Base-by-base conservation (phyloP, 108 stramenopile species). In the Seminavis robusta region DNA sequence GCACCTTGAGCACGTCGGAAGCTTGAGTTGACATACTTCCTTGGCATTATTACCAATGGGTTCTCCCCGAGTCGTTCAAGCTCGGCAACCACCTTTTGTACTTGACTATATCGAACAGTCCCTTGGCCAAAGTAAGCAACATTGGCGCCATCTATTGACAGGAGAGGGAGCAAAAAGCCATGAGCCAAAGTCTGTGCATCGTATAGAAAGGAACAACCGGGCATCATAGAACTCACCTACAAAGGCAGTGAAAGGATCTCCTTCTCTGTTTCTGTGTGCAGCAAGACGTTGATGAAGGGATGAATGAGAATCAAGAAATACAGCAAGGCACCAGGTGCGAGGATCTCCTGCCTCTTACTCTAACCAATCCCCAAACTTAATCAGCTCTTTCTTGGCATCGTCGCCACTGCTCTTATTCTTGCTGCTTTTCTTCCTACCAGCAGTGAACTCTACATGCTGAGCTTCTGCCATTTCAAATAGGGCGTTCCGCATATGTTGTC, bases 1-100 rank as follows among this genome's bases (percentile, higher is more conserved):
- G 44, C 13, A 44, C 13, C 19, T 52, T 61, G 51, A 78, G 81
- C 41, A 33, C 45, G 36, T 66, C 34, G 8, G 33, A 48, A 33
- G 40, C 44, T n/a, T n/a, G n/a, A n/a, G n/a, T n/a, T n/a, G n/a
- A n/a, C n/a, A 66, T 93, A 93, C 74, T 89, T 93, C 60, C 69
- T 27, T 8, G 91, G 91, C 46, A 93, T 57, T 2, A 88, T 63
- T 13, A 93, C 91, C 27, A 93, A 56, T 9, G 85, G 80, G 24
- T 85, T 82, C 59, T 93, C 91, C 11, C 81, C 74, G 65, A 62
- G 72, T 20, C 53, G 37, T 52, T 89, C 83, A 56, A 94, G 45
- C 21, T 70, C 73, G 47, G 77, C 77, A 13, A 90, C 77, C 49
- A 90, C 81, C 38, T 74, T 73, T 30, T 71, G 37, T 63, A 92